Percentiles rank a stretch among this genome's conserved stretches.
phyloP scores from a whole-genome alignment of 257 asterid genomes.

The Marsdenia floribunda region DNA sequence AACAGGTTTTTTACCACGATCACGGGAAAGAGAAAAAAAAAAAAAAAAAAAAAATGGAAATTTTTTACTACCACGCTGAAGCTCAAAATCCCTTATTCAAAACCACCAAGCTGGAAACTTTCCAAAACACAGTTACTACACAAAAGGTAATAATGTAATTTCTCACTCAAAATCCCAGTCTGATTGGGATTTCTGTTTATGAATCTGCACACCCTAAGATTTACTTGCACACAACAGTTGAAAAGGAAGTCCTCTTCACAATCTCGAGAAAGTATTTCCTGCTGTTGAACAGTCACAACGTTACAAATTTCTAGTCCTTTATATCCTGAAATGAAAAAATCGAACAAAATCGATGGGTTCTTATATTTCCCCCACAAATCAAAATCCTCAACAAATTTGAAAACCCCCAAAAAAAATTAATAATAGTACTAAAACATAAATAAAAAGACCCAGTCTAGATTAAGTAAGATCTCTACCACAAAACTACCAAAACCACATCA shows the following conservation, averaged over 20 bases:
- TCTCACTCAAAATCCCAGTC: not conserved
- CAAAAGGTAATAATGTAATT: not conserved
- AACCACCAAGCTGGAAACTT: constrained; percentile 21
- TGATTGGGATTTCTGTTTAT: not conserved
- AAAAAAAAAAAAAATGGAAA: constrained; percentile 3
- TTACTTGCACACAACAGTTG: not conserved
- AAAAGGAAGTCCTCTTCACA: not conserved
- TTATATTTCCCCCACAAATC: constrained; percentile 6
- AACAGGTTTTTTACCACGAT: constrained; percentile 23
- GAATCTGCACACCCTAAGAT: not conserved
- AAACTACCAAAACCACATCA: constrained; percentile 42
- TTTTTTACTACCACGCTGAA: constrained; percentile 18
- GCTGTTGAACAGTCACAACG: constrained; percentile 8
- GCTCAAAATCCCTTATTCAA: constrained; percentile 14
- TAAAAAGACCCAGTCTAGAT: not conserved
- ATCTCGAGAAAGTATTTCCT: not conserved
- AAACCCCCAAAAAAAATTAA: not conserved
- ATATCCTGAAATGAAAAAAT: constrained; percentile 13
- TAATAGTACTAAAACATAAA: too few relatives aligned
- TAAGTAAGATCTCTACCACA: constrained; percentile 52
- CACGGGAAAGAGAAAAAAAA: not conserved
- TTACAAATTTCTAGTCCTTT: constrained; percentile 12
- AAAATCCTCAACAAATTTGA: not conserved
- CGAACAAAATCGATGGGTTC: constrained; percentile 1
- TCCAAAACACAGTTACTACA: not conserved